A percentile compares a stretch with the other conserved stretches of the same genome.
phyloP scores from a whole-genome alignment of 352 stramenopile species.

The Phytopythium chamaehyphon region DNA sequence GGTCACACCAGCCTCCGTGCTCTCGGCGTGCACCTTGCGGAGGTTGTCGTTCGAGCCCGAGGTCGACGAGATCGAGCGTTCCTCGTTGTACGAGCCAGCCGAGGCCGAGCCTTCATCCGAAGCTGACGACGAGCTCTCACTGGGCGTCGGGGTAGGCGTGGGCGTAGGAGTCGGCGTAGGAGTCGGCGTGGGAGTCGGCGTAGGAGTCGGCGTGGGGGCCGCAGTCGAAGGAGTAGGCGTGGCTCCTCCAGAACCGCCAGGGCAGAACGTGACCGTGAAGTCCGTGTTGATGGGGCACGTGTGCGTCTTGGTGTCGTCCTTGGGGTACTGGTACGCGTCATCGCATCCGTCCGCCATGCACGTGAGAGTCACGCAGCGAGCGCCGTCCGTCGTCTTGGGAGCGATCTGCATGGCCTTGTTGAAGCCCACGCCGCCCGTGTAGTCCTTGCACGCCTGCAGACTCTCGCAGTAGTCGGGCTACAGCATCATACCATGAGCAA shows the following conservation, averaged over 20 bases:
- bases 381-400: slow-evolving; percentile 24
- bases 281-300: slow-evolving; percentile 36
- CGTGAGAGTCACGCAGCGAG: slow-evolving; percentile 40
- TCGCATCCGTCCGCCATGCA: slow-evolving; percentile 48
- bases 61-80: slow-evolving; percentile 8
- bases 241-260: slow-evolving; percentile 27
- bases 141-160: slow-evolving; percentile 14
- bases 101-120: slow-evolving; percentile 11
- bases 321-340: slow-evolving; percentile 64
- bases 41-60: slow-evolving; percentile 15
- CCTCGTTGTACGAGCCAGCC: slow-evolving; percentile 9
- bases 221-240: slow-evolving; percentile 14
- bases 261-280: slow-evolving; percentile 64
- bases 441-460: slow-evolving; percentile 48
- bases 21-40: slow-evolving; percentile 15
- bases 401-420: slow-evolving; percentile 68
- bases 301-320: slow-evolving; percentile 74
- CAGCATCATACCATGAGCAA: not conserved
- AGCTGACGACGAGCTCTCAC: slow-evolving; percentile 8
- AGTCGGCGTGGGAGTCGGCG: slow-evolving; percentile 21
- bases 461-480: slow-evolving; percentile 55
- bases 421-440: slow-evolving; percentile 58
- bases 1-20: slow-evolving; percentile 3
- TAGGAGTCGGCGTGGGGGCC: slow-evolving; percentile 22
- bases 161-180: slow-evolving; percentile 29